Conservation (phyloP, 148 eudicot genomes). For the Vaccinium myrtillus region DNA sequence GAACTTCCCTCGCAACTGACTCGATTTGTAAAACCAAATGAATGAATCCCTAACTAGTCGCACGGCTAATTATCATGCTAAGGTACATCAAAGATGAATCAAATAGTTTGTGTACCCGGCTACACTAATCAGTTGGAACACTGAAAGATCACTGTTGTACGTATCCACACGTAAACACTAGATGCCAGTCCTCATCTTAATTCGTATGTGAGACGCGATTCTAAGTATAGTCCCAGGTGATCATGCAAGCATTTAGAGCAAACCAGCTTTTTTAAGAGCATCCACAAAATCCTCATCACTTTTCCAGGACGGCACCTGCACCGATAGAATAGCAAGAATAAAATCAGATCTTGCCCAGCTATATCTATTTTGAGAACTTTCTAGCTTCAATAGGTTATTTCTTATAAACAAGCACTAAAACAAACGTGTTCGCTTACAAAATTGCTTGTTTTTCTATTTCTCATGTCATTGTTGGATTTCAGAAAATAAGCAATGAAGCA, state of each 20-base stretch:
- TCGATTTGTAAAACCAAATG: neutral
- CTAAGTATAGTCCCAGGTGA: neutral
- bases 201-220: neutral
- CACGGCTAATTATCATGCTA: neutral
- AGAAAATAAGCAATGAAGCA: neutral
- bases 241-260: slow-evolving; percentile 17
- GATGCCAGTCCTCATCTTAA: too few species aligned
- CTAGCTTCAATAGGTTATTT: neutral
- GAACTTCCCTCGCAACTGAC: neutral
- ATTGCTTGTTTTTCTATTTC: neutral
- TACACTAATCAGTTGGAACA: too few species aligned
- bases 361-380: neutral
- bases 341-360: neutral
- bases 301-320: slow-evolving; percentile 57
- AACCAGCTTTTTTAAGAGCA: slow-evolving; percentile 63
- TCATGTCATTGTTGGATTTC: neutral
- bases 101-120: too few species aligned
- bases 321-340: neutral
- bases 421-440: neutral
- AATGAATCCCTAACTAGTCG: neutral
- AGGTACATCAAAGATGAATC: too few species aligned
- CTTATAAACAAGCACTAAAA: neutral
- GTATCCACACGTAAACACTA: too few species aligned
- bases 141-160: too few species aligned
- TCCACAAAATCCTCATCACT: slow-evolving; percentile 61